Evolutionary conservation across 1,284 basidiomycete genomes (phyloP), one percentile per base, ranked within the genome.

Genomic region (Cryptococcus sp.): DNA sequence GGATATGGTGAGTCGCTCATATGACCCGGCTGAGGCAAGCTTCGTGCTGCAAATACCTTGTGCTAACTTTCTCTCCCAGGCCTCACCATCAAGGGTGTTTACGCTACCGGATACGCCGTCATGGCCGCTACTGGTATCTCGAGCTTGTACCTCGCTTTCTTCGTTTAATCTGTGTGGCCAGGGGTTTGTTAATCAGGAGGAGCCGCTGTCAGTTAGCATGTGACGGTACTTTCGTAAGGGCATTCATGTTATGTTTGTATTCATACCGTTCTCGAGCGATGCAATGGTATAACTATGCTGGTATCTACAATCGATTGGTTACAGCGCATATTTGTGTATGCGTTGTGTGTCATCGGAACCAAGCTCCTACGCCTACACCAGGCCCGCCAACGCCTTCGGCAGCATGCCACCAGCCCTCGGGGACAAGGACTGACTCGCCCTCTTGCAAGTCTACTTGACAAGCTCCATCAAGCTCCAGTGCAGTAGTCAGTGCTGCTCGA

Each of bases 51-150:
- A n/a, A 44, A 44, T 44, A 22, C 29, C 29, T 29, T 34, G 38
- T n/a, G 65, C 38, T 53, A 54, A 52, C n/a, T 41, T 66, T 26
- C 39, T 48, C n/a, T 17, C 58, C 3, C 69, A 95, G 93, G 91
- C 78, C 77, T 92, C 70, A 85, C 82, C 46, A 80, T 95, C 61
- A 92, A 89, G 78, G 86, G 87, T 20, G 86, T 85, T 13, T 94
- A 93, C 78, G 75, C 76, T 19, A 83, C 88, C 23, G 92, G 89
- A 1, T 96, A 95, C 78, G 84, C 85, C 43, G 91, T 94, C 29
- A 73, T 95, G n/a, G 91, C 84, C 47, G 86, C 86, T 26, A 87
- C 89, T n/a, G 89, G 85, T 43, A 72, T 89, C 51, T 83, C 87
- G 44, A 92, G 90, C 23, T 79, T 87, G 59, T 88, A 80, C 44